Evolutionary conservation across 345 rosid species (phyloP).

Genomic region (Anacardium occidentale): DNA sequence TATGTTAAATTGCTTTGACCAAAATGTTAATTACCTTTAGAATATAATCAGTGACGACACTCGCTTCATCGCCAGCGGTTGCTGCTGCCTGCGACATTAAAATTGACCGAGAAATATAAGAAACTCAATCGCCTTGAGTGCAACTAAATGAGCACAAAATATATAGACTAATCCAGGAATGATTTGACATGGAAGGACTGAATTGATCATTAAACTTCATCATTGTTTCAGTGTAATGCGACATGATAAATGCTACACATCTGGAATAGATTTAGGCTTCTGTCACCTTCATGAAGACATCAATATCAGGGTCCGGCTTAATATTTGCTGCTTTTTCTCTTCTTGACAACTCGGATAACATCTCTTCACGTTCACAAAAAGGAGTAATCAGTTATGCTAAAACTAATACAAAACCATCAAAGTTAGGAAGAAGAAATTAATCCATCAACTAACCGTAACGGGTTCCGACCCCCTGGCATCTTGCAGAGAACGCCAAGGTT

Average conservation of each 20-base stretch:
- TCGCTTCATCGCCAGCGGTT: conserved; percentile 42
- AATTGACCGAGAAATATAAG: not conserved
- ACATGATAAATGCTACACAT: too few species aligned
- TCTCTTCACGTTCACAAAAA: conserved; percentile 34
- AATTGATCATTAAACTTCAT: too few species aligned
- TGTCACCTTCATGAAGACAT: conserved; percentile 73
- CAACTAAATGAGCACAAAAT: not conserved
- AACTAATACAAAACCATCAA: not conserved
- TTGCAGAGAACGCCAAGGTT: conserved; percentile 80
- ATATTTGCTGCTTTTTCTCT: conserved; percentile 79
- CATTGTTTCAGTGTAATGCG: not conserved
- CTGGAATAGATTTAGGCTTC: not conserved
- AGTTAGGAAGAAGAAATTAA: too few species aligned
- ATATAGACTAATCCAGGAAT: not conserved
- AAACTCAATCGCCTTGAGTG: not conserved
- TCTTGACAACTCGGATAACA: conserved; percentile 66
- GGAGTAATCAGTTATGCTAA: not conserved
- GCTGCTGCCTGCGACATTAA: conserved; percentile 40
- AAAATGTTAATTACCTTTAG: conserved; percentile 42
- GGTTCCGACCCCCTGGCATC: conserved; percentile 74
- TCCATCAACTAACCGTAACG: conserved; percentile 39
- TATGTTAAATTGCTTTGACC: not conserved
- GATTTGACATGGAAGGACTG: too few species aligned
- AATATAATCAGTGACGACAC: conserved; percentile 49
- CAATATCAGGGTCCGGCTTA: conserved; percentile 80